Base-by-base conservation (phyloP, 345 rosid species). In the Erysimum cheiranthoides region DNA sequence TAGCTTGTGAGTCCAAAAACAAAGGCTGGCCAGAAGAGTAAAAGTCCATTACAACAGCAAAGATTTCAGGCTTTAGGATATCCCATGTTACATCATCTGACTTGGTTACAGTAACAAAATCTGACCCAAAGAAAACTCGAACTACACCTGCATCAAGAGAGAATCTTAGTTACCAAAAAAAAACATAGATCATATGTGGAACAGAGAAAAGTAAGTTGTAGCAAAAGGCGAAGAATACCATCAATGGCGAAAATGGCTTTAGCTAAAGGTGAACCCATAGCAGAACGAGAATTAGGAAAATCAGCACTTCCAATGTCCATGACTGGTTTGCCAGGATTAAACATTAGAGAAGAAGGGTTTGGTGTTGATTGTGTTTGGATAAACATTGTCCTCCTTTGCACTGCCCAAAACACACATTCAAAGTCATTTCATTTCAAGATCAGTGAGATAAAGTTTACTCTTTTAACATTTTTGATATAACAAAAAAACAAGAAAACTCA, bases 281-380 rank as follows among this genome's bases (percentile, higher is more conserved):
- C 91, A 2, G 90, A 68, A 56, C 97, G 97, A 39, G 90, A 80
- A 74, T 87, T 95, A 1, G 99, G 99, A 56, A 92, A 95, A 79
- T 95, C 97, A 1, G 92, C 77, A 61, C 99, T 95, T 6, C 99
- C 99, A 45, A 86, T 85, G 11, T 92, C 93, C 99, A 95, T 95
- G 28, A 95, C 93, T 3, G 91, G 83, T 83, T 89, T 89, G 51
- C 97, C 97, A 9, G 97, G 97, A 82, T 83, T 84, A 73, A 95
- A 95, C 99, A 95, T 92, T 27, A 95, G 84, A n/a, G 99, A 95
- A 9, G 88, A 85, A 42, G 99, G 97, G 73, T 95, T 95, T 17
- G 99, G 99, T 1, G 99, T 95, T 4, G 93, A 73, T 35, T 95
- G 96, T 17, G 97, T 90, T 81, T 95, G 90, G 53, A 92, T 90